These are phyloP conservation scores for Atkinsonella hypoxylon DNA, from an alignment of 2,329 filamentous ascomycete genomes.

Conservation along the genomic window DNA sequence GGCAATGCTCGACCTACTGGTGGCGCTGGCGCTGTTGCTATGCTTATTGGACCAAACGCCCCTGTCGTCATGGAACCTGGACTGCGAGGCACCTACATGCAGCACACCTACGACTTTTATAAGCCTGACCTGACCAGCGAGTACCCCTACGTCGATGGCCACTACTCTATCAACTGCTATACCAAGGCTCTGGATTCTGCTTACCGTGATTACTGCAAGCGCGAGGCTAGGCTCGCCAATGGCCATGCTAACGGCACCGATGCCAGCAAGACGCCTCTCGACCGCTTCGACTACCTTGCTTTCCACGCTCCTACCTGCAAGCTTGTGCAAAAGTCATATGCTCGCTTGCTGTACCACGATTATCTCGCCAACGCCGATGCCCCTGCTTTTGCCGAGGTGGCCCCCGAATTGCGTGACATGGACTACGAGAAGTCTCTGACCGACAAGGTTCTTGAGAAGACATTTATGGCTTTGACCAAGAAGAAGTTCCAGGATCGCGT, in stretches of 20 bases:
- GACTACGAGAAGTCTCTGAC: conserved; percentile 68
- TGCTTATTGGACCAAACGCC: conserved; percentile 68
- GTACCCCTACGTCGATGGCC: conserved; percentile 75
- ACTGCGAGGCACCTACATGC: conserved; percentile 68
- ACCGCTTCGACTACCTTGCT: conserved; percentile 72
- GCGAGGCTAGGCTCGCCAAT: conserved; percentile 48
- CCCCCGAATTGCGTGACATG: conserved; percentile 64
- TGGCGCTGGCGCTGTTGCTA: conserved; percentile 66
- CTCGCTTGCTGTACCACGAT: conserved; percentile 75
- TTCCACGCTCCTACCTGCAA: conserved; percentile 86
- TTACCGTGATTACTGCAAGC: conserved; percentile 70
- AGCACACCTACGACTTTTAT: conserved; percentile 82
- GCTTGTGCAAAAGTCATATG: conserved; percentile 76
- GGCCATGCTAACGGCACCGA: conserved; percentile 36
- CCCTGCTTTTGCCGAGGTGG: conserved; percentile 60
- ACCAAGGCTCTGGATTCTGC: conserved; percentile 67
- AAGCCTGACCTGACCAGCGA: conserved; percentile 81
- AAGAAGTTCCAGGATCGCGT: conserved; percentile 74
- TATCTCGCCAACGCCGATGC: conserved; percentile 59
- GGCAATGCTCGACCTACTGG: conserved; percentile 71
- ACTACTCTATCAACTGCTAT: conserved; percentile 75
- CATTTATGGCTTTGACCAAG: conserved; percentile 74
- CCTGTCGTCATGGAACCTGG: conserved; percentile 68
- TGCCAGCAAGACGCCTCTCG: conserved; percentile 49
- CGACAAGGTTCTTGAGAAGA: conserved; percentile 78